Evolutionary conservation across 352 stramenopile genomes (phyloP).

Genomic region (Phytophthora megakarya): DNA sequence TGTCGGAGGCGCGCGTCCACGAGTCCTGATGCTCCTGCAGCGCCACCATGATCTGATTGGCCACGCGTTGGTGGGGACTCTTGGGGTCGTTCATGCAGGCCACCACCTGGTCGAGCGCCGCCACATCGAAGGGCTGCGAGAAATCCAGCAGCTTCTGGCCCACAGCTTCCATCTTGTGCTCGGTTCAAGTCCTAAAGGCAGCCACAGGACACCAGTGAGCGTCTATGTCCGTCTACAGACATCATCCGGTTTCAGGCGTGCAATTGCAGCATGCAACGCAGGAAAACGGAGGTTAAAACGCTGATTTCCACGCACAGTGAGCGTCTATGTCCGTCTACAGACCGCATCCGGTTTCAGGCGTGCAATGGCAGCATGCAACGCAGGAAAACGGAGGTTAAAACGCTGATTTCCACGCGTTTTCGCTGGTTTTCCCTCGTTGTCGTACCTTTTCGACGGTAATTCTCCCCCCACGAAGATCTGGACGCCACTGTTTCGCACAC

Average conservation of each 20-base stretch:
- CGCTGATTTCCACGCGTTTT: not conserved
- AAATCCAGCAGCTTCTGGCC: constrained; percentile 94
- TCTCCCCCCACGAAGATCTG: constrained; percentile 10
- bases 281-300: not conserved
- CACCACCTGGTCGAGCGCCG: constrained; percentile 97
- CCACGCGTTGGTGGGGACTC: constrained; percentile 91
- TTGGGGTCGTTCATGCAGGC: constrained; percentile 95
- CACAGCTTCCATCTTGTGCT: constrained; percentile 80
- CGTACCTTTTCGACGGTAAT: constrained; percentile 28
- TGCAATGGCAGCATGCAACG: not conserved
- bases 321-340: too few relatives aligned
- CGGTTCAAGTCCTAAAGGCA: constrained; percentile 13
- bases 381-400: constrained; percentile 1
- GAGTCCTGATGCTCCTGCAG: constrained; percentile 94
- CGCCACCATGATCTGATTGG: constrained; percentile 94
- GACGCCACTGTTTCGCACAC: constrained; percentile 25
- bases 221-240: not conserved
- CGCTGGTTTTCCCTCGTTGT: constrained; percentile 1
- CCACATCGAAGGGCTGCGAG: constrained; percentile 95
- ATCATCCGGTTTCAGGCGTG: not conserved
- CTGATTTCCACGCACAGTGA: not conserved
- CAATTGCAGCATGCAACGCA: not conserved
- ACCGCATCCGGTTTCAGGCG: not conserved
- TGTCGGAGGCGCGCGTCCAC: constrained; percentile 94
- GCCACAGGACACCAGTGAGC: constrained; percentile 1